Evolutionary conservation across 352 stramenopile genomes (phyloP), one percentile per base, ranked within the genome.

Genomic region (Phytophthora kernoviae): DNA sequence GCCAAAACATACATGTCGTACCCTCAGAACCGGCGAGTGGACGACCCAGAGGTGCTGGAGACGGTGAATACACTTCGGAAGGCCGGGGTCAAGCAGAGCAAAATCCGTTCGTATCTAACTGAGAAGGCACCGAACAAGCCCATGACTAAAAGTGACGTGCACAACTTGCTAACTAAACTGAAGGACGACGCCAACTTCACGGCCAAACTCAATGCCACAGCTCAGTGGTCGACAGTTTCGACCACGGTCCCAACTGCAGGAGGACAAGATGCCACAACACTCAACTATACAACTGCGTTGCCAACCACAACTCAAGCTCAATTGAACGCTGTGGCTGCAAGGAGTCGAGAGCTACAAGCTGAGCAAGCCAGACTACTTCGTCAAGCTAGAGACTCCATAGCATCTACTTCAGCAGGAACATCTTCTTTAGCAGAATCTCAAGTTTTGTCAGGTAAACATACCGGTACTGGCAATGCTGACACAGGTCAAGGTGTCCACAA

Each of bases 1-100:
- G 36, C 40, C 9, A 42, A 65, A 36, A 54, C 49, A 17, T 65
- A 54, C 48, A 54, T 50, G 32, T 8, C 47, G 32, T 65, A 65
- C 42, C 49, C 48, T 9, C 40, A 54, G 42, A 58, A 58, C 26
- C 57, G 57, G 11, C 57, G 57, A 14, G 49, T 65, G 32, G n/a
- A 59, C 10, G 43, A 65, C 26, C 57, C 57, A 11, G 40, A 59
- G 17, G 48, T 65, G 30, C 33, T 65, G 12, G 57, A 63, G 55
- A 56, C 55, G 36, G 55, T 63, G 17, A 51, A 56, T 17, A 46
- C 55, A 39, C 55, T 63, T 1, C 41, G 45, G 2, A 26, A 45
- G 1, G 55, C 55, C 18, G 55, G 55, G 9, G 46, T 63, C 24
- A 63, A 63, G 18, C 55, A 63, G 20, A 40, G 55, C 5, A 26